Base-by-base conservation (phyloP, 352 stramenopile genomes). In the Phytophthora litchii region DNA sequence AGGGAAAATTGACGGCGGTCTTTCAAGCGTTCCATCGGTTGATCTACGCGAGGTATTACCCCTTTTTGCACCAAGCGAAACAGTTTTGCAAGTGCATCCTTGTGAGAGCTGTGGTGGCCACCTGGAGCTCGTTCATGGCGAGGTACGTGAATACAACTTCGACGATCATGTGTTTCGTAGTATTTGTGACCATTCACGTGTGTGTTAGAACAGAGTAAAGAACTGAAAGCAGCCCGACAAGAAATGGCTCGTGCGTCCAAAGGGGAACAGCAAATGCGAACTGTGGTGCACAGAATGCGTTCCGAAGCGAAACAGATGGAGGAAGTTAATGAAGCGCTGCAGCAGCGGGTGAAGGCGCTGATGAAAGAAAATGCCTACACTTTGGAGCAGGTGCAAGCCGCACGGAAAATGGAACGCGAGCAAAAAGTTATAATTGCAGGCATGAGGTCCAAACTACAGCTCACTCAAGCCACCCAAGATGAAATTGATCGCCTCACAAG, bases 361-460 rank as follows among this genome's bases (percentile, higher is more conserved):
- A 64, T 77, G 40, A 91, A 90, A 54, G 82, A 94, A 58, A 91
- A 89, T 43, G 72, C 82, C 16, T 91, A 89, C 56, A 83, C 82
- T 17, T 65, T 91, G 13, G 85, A 92, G 61, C 85, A 92, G 46
- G 67, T 94, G 5, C 80, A 91, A 54, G 74, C 72, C 1, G 71
- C 79, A 12, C 80, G 83, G 3, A 89, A 88, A 42, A 76, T 70
- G n/a, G 85, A 94, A 56, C 75, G 79, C 13, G 82, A 91, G 36
- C 85, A 92, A 58, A 90, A 91, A 31, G 64, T 76, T 3, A 76
- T 74, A 16, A 84, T 91, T 55, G 60, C 74, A 6, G 83, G 67
- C 25, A 53, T 94, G 27, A 78, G 68, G 8, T 78, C 82, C 21
- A 94, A 94, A 60, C 67, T 94, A 0, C 82, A 92, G 58, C 60